phyloP scores from a whole-genome alignment of 164 flowering plant genomes.

The Umbilicus rupestris region DNA sequence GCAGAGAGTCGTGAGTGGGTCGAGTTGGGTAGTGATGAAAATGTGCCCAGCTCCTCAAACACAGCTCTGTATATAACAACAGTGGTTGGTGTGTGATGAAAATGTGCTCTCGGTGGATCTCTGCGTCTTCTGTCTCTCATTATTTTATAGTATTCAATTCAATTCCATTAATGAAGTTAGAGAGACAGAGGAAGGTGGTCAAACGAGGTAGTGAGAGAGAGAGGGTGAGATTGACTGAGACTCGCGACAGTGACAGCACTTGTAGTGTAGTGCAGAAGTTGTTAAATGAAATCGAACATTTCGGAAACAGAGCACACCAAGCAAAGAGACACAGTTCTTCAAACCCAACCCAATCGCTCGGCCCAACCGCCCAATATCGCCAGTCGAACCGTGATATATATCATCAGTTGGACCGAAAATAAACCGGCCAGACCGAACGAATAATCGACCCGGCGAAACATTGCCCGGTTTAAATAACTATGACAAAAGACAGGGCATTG shows the following conservation, averaged over 20 bases:
- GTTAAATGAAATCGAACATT: constrained; percentile 2
- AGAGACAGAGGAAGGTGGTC: not conserved
- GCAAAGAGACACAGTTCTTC: not conserved
- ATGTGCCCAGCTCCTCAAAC: not conserved
- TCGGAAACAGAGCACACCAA: constrained; percentile 4
- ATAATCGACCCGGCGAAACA: too few relatives aligned
- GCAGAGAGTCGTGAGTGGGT: not conserved
- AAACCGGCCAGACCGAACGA: too few relatives aligned
- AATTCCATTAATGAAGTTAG: not conserved
- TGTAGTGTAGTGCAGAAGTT: not conserved
- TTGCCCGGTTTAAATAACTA: too few relatives aligned
- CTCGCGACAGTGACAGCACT: not conserved
- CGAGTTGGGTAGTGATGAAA: not conserved
- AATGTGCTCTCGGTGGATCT: not conserved
- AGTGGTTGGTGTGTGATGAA: not conserved
- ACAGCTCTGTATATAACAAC: not conserved
- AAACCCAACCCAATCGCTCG: not conserved
- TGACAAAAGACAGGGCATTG: too few relatives aligned
- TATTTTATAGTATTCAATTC: not conserved
- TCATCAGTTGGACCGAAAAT: not conserved
- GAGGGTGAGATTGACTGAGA: not conserved
- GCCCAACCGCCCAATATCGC: too few relatives aligned
- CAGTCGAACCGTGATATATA: too few relatives aligned
- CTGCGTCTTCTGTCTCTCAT: not conserved
- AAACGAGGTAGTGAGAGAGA: constrained; percentile 2